Percentiles rank a stretch among this genome's conserved stretches.
Evolutionary conservation across 768 basidiomycete genomes (phyloP).

Genomic region (Lepiota venenata): DNA sequence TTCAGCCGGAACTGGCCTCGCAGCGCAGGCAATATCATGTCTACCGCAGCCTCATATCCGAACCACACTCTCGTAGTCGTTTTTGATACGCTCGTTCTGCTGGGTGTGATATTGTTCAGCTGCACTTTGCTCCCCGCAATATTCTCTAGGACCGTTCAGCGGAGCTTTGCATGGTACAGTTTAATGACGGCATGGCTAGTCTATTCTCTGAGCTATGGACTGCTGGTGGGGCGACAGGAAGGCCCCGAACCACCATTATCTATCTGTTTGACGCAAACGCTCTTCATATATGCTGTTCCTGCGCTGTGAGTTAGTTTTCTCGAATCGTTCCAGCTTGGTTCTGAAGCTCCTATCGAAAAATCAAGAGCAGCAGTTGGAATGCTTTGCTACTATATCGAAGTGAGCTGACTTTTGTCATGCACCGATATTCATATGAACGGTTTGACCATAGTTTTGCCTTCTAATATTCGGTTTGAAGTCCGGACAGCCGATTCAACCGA

Average conservation of each 20-base stretch:
- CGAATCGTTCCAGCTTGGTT: background rate
- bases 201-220: background rate
- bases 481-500: background rate
- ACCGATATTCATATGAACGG: background rate
- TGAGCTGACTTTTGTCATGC: background rate
- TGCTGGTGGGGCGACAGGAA: slow-evolving; percentile 8
- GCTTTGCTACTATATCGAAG: slow-evolving; percentile 7
- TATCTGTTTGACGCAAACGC: background rate
- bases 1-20: too few species aligned
- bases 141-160: slow-evolving; percentile 1
- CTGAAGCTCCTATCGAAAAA: too few species aligned
- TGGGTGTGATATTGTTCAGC: background rate
- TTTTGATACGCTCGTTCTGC: background rate
- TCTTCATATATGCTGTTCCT: slow-evolving; percentile 6
- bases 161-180: slow-evolving; percentile 7
- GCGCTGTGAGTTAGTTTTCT: background rate
- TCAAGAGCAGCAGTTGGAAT: background rate
- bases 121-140: slow-evolving; percentile 10
- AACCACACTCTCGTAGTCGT: background rate
- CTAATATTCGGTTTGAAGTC: background rate
- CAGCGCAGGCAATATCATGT: too few species aligned
- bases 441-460: background rate
- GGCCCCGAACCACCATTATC: slow-evolving; percentile 1
- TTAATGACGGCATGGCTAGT: slow-evolving; percentile 8
- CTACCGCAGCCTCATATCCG: too few species aligned